Evolutionary conservation across 2,329 filamentous ascomycete species (phyloP), one percentile per base, ranked within the genome.

Genomic region (Byssochlamys sp.): DNA sequence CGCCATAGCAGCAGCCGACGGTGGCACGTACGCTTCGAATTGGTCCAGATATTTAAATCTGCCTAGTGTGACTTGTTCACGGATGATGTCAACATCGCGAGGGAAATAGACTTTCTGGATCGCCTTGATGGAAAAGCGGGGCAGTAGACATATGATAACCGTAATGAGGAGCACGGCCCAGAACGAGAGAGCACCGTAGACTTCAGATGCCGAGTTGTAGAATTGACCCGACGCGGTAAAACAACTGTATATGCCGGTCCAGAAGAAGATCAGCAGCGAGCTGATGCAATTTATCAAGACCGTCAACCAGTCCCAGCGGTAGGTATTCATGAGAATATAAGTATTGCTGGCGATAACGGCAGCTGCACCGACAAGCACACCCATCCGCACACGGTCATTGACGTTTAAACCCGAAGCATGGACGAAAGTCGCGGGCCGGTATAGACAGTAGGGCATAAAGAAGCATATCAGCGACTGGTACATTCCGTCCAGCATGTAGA

Each of bases 291-390:
- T 87, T 61, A 96, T 87, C 59, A 96, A 78, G 25, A 91, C 75
- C 75, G 95, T 95, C 67, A 99, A 80, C 92, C 92, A 99, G 72
- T 99, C 94, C 94, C 94, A 99, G 60, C 92, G 85, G 73, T 96
- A 97, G 0, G 89, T 95, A 75, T 99, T 99, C 77, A 97, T 85
- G 62, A 99, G 79, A 64, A 99, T 90, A 77, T 97, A 99, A 59
- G 87, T 78, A 73, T 99, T 99, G 78, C 96, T 95, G 48, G 90
- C 87, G 64, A 95, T 77, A 58, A 99, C 86, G 5, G 90, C 86
- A 12, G 89, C 88, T 58, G 89, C 90, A 2, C 86, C 91, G 65
- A 96, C 84, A 71, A 94, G 95, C 55, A 90, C 83, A 66, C 94
- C 94, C 67, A 99, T 87, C 63, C 91, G 86, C 61, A 86, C 83